phyloP scores from a whole-genome alignment of 768 basidiomycete genomes.

The Termitomyces sp. region DNA sequence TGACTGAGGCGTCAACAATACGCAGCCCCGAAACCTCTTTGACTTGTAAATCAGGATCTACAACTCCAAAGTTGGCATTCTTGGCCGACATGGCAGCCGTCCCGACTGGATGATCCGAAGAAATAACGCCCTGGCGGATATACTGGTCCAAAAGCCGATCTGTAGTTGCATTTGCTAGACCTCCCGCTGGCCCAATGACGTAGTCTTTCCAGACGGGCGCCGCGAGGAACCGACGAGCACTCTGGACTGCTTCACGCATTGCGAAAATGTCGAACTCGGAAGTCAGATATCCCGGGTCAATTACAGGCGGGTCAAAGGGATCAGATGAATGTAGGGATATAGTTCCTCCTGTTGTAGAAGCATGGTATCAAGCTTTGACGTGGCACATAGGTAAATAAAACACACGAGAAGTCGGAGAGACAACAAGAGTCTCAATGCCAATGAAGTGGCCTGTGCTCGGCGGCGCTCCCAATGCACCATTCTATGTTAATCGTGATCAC shows the following conservation, averaged over 20 bases:
- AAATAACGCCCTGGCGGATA: not conserved
- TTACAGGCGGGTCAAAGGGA: constrained; percentile 36
- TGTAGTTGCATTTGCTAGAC: constrained; percentile 7
- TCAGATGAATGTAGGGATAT: constrained; percentile 32
- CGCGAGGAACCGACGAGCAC: constrained; percentile 3
- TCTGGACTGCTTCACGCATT: constrained; percentile 22
- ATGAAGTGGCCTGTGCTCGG: not conserved
- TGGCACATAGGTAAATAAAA: constrained; percentile 30
- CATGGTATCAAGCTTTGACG: too few species aligned
- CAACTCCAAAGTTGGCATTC: not conserved
- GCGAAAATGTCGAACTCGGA: constrained; percentile 22
- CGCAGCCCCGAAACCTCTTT: not conserved
- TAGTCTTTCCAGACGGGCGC: constrained; percentile 11
- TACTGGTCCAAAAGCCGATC: constrained; percentile 6
- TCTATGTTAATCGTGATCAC: not conserved
- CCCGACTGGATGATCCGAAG: not conserved
- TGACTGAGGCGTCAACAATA: not conserved
- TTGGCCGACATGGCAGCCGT: not conserved
- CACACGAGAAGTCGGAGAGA: constrained; percentile 16
- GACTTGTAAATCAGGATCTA: not conserved
- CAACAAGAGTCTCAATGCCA: not conserved
- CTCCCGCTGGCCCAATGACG: constrained; percentile 10
- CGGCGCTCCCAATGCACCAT: not conserved
- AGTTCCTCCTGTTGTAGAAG: constrained; percentile 22
- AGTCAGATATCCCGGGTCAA: constrained; percentile 37